Evolutionary conservation across 805 yeast species (phyloP).

Genomic region (Pichia scutulata): DNA sequence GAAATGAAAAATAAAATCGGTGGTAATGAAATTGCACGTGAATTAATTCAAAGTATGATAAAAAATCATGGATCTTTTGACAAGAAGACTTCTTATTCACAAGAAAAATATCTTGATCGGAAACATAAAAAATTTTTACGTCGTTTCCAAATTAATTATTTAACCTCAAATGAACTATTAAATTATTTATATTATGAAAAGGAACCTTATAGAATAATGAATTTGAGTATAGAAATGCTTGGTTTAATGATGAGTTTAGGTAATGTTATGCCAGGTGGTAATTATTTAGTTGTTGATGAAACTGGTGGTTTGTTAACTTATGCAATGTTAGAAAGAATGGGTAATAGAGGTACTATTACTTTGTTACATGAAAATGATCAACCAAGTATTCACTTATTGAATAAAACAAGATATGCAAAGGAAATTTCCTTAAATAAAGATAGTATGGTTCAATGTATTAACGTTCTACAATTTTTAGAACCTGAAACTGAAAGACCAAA

Average conservation of each 20-base stretch:
- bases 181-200: slow-evolving; percentile 65
- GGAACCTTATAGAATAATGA: slow-evolving; percentile 64
- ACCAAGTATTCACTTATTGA: slow-evolving; percentile 66
- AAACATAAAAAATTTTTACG: slow-evolving; percentile 88
- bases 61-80: slow-evolving; percentile 81
- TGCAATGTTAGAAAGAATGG: slow-evolving; percentile 86
- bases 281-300: slow-evolving; percentile 82
- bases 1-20: slow-evolving; percentile 64
- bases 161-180: slow-evolving; percentile 63
- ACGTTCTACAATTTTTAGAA: slow-evolving; percentile 72
- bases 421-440: slow-evolving; percentile 31
- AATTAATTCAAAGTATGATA: slow-evolving; percentile 74
- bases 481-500: slow-evolving; percentile 55
- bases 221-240: slow-evolving; percentile 77
- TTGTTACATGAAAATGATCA: slow-evolving; percentile 91
- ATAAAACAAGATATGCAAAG: slow-evolving; percentile 56
- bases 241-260: slow-evolving; percentile 73
- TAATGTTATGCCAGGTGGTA: slow-evolving; percentile 84
- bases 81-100: slow-evolving; percentile 81
- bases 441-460: slow-evolving; percentile 42
- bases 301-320: slow-evolving; percentile 88
- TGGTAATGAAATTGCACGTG: slow-evolving; percentile 57
- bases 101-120: slow-evolving; percentile 84
- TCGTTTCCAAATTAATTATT: slow-evolving; percentile 71
- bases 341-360: slow-evolving; percentile 61